A percentile compares a stretch with the other conserved stretches of the same genome.
These are phyloP conservation scores for Tolypocladium inflatum DNA, from an alignment of 2,329 filamentous ascomycete species.

Conservation along the genomic window DNA sequence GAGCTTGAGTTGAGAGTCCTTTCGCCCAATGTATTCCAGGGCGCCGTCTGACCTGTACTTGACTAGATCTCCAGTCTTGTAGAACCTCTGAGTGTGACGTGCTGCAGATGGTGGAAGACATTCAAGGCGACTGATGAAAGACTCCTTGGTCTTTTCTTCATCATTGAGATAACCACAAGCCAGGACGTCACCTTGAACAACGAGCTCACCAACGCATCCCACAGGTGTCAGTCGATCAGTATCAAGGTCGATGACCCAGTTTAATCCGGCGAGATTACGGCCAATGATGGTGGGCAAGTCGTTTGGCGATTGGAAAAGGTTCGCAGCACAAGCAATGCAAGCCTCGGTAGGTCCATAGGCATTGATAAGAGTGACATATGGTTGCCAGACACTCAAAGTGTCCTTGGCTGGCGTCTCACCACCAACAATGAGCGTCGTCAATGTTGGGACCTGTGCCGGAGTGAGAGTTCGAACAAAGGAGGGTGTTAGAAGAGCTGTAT, in stretches of 20 bases:
- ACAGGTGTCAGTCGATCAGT: constrained; percentile 1
- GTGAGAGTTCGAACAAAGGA: constrained; percentile 1
- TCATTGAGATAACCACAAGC: constrained; percentile 3
- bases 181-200: constrained; percentile 4
- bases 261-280: not conserved
- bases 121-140: constrained; percentile 3
- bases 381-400: constrained; percentile 4
- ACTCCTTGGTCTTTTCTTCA: constrained; percentile 6
- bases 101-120: too few relatives aligned
- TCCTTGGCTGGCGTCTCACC: constrained; percentile 3
- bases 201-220: constrained; percentile 4
- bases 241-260: constrained; percentile 1
- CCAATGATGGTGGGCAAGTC: constrained; percentile 1
- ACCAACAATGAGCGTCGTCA: constrained; percentile 2
- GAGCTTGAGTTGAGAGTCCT: constrained; percentile 8
- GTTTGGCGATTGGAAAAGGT: not conserved
- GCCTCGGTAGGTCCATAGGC: constrained; percentile 7
- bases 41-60: constrained; percentile 6
- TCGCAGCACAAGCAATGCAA: not conserved
- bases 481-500: constrained; percentile 4
- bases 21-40: constrained; percentile 6
- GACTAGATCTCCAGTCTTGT: constrained; percentile 10
- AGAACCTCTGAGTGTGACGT: constrained; percentile 2
- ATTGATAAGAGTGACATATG: constrained; percentile 4
- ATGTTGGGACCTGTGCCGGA: constrained; percentile 1